A percentile compares a stretch with the other conserved stretches of the same genome.
Evolutionary conservation across 2,329 filamentous ascomycete species (phyloP).

Genomic region (Allantophomopsis cytisporea): DNA sequence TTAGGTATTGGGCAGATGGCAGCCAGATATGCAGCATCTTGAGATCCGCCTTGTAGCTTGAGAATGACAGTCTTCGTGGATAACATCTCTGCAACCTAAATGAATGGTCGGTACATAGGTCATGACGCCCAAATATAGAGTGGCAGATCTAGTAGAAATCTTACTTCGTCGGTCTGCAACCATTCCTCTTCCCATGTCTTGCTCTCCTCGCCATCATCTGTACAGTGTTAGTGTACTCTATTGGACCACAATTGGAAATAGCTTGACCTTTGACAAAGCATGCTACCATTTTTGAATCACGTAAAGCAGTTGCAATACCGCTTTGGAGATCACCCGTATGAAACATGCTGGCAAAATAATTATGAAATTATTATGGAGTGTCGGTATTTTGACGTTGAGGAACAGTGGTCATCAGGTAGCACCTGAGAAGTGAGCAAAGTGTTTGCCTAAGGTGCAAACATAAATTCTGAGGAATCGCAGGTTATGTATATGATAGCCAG

Average conservation of each 20-base stretch:
- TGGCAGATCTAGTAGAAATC: slow-evolving; percentile 2
- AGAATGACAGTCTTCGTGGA: slow-evolving; percentile 53
- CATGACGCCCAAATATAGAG: not conserved
- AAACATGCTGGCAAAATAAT: slow-evolving; percentile 45
- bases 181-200: slow-evolving; percentile 60
- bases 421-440: too few relatives aligned
- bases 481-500: too few relatives aligned
- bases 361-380: too few relatives aligned
- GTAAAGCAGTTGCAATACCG: slow-evolving; percentile 65
- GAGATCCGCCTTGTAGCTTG: slow-evolving; percentile 56
- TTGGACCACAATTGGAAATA: slow-evolving; percentile 1
- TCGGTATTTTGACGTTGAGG: too few relatives aligned
- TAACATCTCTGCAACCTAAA: slow-evolving; percentile 41
- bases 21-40: slow-evolving; percentile 69
- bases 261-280: slow-evolving; percentile 69
- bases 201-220: slow-evolving; percentile 60
- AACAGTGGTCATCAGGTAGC: too few relatives aligned
- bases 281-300: slow-evolving; percentile 62
- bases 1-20: slow-evolving; percentile 72
- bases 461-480: too few relatives aligned
- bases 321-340: slow-evolving; percentile 68
- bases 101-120: slow-evolving; percentile 3
- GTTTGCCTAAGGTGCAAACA: too few relatives aligned
- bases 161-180: slow-evolving; percentile 40
- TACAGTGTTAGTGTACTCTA: not conserved